A percentile compares a stretch with the other conserved stretches of the same genome.
These are phyloP conservation scores for Corrigiola litoralis DNA, from an alignment of 179 eudicot genomes.

Conservation along the genomic window DNA sequence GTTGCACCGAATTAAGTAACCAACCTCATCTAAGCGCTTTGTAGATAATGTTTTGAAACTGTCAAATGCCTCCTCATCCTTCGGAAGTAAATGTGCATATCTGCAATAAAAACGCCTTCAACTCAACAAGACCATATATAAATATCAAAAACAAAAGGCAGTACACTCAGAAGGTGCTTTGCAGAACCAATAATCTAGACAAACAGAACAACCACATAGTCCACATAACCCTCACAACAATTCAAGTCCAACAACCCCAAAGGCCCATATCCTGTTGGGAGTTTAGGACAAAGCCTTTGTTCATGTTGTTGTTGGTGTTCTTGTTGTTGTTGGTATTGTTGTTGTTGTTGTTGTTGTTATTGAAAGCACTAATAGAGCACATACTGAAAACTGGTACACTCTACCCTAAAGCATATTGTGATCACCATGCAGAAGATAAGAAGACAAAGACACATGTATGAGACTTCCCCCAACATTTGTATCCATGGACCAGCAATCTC, in stretches of 20 bases:
- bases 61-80: constrained; percentile 90
- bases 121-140: no score
- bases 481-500: no score
- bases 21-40: constrained; percentile 92
- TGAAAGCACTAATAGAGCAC: no score
- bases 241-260: no score
- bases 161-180: background rate
- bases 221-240: no score
- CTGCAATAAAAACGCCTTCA: constrained; percentile 47
- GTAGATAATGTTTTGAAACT: constrained; percentile 55
- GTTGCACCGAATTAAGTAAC: constrained; percentile 1
- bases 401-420: background rate
- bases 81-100: constrained; percentile 90
- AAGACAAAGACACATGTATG: background rate
- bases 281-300: no score
- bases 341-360: no score
- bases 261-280: no score
- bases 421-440: background rate
- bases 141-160: background rate
- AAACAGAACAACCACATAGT: no score
- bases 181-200: background rate
- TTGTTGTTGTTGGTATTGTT: no score
- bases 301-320: no score
- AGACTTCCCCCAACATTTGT: background rate
- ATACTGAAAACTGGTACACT: no score